Percentiles rank a stretch among this genome's conserved stretches.
phyloP scores from a whole-genome alignment of 208 protist genomes.

The Trypanosoma cruzi region DNA sequence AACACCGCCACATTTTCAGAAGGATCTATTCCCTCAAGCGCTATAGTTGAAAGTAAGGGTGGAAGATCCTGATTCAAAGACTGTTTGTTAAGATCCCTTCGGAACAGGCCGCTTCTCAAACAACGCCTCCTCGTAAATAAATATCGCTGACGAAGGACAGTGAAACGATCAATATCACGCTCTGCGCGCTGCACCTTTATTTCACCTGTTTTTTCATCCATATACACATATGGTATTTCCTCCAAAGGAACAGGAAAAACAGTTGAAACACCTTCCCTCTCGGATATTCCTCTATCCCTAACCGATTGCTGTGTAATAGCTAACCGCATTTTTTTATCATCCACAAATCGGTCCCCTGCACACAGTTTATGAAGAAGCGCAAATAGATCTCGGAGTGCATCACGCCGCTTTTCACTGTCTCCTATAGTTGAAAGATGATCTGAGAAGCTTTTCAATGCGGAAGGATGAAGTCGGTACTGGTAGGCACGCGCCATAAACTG shows the following conservation, averaged over 20 bases:
- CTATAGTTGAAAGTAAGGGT: constrained; percentile 71
- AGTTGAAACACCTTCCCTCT: constrained; percentile 25
- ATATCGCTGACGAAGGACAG: constrained; percentile 78
- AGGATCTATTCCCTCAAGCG: constrained; percentile 76
- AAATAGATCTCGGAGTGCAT: constrained; percentile 74
- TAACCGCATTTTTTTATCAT: constrained; percentile 52
- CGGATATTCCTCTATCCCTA: constrained; percentile 39
- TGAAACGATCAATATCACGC: constrained; percentile 41
- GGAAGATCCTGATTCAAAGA: constrained; percentile 39
- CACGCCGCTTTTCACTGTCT: constrained; percentile 41
- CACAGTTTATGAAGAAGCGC: constrained; percentile 59
- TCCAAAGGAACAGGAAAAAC: constrained; percentile 49
- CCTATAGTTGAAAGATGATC: constrained; percentile 53
- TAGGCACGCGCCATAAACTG: constrained; percentile 63
- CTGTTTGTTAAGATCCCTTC: constrained; percentile 51
- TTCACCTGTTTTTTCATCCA: constrained; percentile 76
- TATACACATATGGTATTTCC: constrained; percentile 50
- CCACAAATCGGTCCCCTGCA: constrained; percentile 59
- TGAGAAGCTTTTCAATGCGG: constrained; percentile 64
- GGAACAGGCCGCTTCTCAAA: constrained; percentile 79
- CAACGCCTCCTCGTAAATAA: constrained; percentile 74
- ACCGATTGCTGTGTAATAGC: constrained; percentile 58
- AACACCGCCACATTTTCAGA: constrained; percentile 65
- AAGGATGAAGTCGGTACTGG: constrained; percentile 79
- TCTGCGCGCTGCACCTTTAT: constrained; percentile 31